Evolutionary conservation across 2,329 filamentous ascomycete species (phyloP), one percentile per base, ranked within the genome.

Genomic region (Aphanoascus verrucosus): DNA sequence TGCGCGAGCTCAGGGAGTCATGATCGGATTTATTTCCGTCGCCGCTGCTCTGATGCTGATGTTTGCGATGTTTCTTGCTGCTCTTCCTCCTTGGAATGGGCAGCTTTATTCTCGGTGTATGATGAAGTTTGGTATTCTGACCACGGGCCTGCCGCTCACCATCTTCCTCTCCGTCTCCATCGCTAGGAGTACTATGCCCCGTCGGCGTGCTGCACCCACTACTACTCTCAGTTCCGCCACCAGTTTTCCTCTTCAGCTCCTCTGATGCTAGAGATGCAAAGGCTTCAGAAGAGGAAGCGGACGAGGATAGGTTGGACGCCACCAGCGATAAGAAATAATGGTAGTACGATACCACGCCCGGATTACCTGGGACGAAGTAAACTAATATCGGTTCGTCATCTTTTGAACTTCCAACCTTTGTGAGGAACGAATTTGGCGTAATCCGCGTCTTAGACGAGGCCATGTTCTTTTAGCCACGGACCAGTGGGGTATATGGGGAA

Each of bases 361-460:
- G 73, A 57, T 77, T 78, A 23, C 75, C 75, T 19, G 74, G 70
- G 32, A 78, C 69, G 53, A 77, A 73, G 59, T 70, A 75, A 11
- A 73, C 64, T 31, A 66, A 63, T 2, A 61, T 61, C 60, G 57
- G 64, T 64, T 62, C 65, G 63, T 57, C 52, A 19, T 54, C 40
- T 19, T 54, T 45, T 11, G 45, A 35, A 9, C 28, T 31, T 19
- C 40, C 41, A 17, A 41, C 45, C 11, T 49, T 45, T 52, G 61
- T 57, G 38, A 64, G 61, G 58, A 69, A 69, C 37, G 57, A 62
- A 54, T 69, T 62, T 12, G 58, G 56, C 1, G 64, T 63, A 38
- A 70, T 52, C 23, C 40, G 41, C 23, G 50, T 52, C 19, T 37
- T 46, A 6, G 41, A 37, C 4, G 49, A 14, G 14, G 20, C 37